Evolutionary conservation across 2,329 filamentous ascomycete species (phyloP).

Genomic region (Cladophialophora carrionii): DNA sequence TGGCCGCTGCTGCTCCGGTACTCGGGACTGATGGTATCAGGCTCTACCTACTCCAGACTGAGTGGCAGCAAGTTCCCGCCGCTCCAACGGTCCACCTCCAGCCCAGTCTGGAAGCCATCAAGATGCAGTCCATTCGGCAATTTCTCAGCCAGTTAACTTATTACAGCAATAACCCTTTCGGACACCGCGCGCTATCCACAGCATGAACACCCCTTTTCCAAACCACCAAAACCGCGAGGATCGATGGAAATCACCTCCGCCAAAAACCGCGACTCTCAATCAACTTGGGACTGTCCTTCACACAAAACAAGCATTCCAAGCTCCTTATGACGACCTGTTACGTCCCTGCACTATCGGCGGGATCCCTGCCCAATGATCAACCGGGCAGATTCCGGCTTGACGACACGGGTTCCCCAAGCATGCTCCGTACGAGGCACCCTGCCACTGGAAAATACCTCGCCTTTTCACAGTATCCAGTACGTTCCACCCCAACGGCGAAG

Average conservation of each 20-base stretch:
- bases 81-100: background rate
- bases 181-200: background rate
- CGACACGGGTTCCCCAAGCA: constrained; percentile 7
- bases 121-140: background rate
- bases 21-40: background rate
- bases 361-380: constrained; percentile 2
- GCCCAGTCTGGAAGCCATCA: background rate
- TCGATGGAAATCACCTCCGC: background rate
- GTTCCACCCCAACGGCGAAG: constrained; percentile 5
- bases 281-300: background rate
- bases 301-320: background rate
- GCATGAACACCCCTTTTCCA: background rate
- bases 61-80: constrained; percentile 7
- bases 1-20: background rate
- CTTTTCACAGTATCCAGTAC: no score
- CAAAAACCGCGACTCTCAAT: background rate
- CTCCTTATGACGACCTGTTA: background rate
- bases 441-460: constrained; percentile 1
- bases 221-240: background rate
- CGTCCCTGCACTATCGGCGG: background rate
- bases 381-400: constrained; percentile 14
- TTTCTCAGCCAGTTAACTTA: constrained; percentile 8
- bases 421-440: no score
- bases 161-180: constrained; percentile 12
- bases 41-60: background rate